Evolutionary conservation across 768 basidiomycete species (phyloP), one percentile per base, ranked within the genome.

Genomic region (Tephrocybe sp.): DNA sequence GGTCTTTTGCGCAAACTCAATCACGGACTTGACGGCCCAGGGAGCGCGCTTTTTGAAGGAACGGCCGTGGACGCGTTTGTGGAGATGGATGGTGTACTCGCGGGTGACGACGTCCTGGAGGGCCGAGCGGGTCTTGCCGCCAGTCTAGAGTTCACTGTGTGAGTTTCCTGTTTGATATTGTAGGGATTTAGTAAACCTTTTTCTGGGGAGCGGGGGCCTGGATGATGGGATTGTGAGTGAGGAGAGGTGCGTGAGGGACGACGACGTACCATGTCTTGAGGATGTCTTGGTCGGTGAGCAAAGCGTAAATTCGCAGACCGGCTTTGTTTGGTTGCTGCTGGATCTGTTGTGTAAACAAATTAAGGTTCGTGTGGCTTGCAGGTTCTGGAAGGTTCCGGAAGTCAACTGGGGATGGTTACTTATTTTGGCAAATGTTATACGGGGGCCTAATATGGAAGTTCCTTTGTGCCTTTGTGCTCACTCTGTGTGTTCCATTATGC

Each of bases 21-120:
- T 76, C 59, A 98, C 86, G 57, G 92, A 89, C 78, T 98, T 98
- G 73, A 98, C 83, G 60, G 94, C 97, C 77, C 85, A 87, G 19
- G 97, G 97, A 15, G 97, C 93, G 61, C 95, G 88, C 82, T 96
- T 96, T 78, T 98, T 98, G 82, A 97, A 98, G 35, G 89, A 87
- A 53, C 87, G 83, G 60, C 88, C 91, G 72, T 93, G 91, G 35
- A 94, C 92, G 59, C 74, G 86, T 73, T 96, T 97, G 86, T 97
- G 93, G 32, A 98, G 76, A 75, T 97, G 92, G 79, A 98, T 89
- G 65, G 96, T 98, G 87, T 98, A 97, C 71, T 99, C 96, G 65
- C 95, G 87, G 58, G 95, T 90, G 58, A 98, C 96, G 75, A 98
- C 96, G 71, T 98, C 96, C 74, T 91, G 84, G 69, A 98, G 91